Evolutionary conservation across 345 rosid species (phyloP).

Genomic region (Conringia planisiliqua): DNA sequence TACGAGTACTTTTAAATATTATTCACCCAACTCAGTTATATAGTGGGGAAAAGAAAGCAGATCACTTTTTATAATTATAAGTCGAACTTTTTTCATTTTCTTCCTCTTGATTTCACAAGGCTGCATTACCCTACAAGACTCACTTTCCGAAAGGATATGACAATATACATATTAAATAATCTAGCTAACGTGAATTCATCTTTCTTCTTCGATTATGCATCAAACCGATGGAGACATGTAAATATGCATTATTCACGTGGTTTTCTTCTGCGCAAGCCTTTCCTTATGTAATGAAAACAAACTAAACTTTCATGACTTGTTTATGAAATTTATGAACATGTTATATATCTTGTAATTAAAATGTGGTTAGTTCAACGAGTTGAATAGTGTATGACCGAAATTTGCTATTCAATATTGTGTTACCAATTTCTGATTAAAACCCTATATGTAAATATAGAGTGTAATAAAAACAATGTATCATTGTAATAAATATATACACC

Average conservation of each 20-base stretch:
- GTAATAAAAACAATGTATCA: neutral
- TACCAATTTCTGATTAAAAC: neutral
- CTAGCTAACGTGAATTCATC: neutral
- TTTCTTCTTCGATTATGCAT: constrained; percentile 10
- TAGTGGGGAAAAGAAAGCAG: constrained; percentile 4
- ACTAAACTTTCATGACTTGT: neutral
- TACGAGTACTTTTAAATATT: neutral
- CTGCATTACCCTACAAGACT: constrained; percentile 20
- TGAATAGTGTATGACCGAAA: neutral
- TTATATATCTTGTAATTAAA: neutral
- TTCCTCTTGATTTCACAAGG: constrained; percentile 22
- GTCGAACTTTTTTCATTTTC: neutral
- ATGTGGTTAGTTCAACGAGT: neutral
- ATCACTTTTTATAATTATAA: neutral
- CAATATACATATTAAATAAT: too few relatives aligned
- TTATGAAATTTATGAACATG: neutral
- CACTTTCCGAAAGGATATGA: constrained; percentile 13
- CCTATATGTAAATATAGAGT: neutral
- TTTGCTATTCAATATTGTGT: neutral
- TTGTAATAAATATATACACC: constrained; percentile 15
- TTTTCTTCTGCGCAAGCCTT: neutral
- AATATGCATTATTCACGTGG: constrained; percentile 1
- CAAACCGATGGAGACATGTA: neutral
- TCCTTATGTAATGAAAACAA: neutral
- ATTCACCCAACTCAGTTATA: constrained; percentile 17